Evolutionary conservation across 257 asterid species (phyloP).

Genomic region (Primulina huaijiensis): DNA sequence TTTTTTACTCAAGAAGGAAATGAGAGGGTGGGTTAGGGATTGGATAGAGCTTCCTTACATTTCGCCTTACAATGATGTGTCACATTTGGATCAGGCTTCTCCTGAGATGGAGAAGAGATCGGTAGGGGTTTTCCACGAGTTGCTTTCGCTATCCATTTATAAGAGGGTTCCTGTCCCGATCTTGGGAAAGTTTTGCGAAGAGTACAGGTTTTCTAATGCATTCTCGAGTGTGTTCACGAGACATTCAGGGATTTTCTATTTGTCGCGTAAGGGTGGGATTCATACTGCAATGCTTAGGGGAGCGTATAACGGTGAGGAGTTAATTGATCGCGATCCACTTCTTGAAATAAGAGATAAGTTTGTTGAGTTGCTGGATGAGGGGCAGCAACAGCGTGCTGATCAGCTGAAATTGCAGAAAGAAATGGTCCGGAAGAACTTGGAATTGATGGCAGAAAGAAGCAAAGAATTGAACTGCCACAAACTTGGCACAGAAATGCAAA

Average conservation of each 20-base stretch:
- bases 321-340: conserved; percentile 50
- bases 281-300: conserved; percentile 87
- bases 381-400: conserved; percentile 48
- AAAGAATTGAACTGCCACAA: conserved; percentile 19
- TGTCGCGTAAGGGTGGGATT: conserved; percentile 85
- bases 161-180: conserved; percentile 66
- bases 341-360: conserved; percentile 59
- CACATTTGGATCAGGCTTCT: conserved; percentile 58
- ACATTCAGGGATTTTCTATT: conserved; percentile 83
- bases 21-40: conserved; percentile 94
- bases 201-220: conserved; percentile 71
- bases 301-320: conserved; percentile 65
- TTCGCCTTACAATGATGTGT: conserved; percentile 74
- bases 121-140: conserved; percentile 84
- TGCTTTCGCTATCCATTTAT: conserved; percentile 66
- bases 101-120: conserved; percentile 88
- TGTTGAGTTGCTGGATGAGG: conserved; percentile 68
- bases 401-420: conserved; percentile 41
- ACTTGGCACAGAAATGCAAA: conserved; percentile 23
- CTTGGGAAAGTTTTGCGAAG: conserved; percentile 78
- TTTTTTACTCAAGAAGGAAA: conserved; percentile 69
- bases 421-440: conserved; percentile 42
- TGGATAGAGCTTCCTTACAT: conserved; percentile 88
- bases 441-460: conserved; percentile 35
- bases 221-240: conserved; percentile 75